Conservation (phyloP, 2,329 filamentous ascomycete genomes). For the Aspergillus nomiae region DNA sequence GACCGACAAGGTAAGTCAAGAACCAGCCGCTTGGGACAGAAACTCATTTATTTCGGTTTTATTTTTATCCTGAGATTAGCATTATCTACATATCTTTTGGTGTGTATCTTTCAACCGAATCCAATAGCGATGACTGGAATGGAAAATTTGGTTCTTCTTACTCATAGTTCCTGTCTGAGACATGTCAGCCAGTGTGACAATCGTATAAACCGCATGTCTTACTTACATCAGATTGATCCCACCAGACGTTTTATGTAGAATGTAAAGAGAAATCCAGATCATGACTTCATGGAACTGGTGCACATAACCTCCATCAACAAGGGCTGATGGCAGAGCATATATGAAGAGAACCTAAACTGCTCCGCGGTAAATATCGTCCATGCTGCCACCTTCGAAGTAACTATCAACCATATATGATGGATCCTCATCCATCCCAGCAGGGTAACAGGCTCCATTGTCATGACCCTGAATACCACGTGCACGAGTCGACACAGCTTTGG, state of each 20-base stretch:
- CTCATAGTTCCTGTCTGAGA: neutral
- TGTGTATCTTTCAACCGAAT: neutral
- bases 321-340: neutral
- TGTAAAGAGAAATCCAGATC: no score
- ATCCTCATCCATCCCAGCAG: neutral
- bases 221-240: neutral
- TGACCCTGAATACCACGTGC: no score
- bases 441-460: neutral
- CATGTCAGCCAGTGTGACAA: neutral
- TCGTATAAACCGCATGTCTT: no score
- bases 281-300: no score
- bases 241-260: neutral
- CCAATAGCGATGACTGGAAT: neutral
- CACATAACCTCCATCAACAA: neutral
- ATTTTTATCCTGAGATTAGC: neutral
- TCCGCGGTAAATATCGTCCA: conserved; percentile 16
- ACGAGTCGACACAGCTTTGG: neutral
- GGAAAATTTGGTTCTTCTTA: neutral
- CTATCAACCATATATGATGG: neutral
- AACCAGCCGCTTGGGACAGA: neutral
- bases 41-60: neutral
- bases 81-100: neutral
- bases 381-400: conserved; percentile 9
- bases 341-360: conserved; percentile 5
- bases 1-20: no score